A percentile compares a stretch with the other conserved stretches of the same genome.
phyloP scores from a whole-genome alignment of 176 grass and related monocot species.

The Triticum urartu region DNA sequence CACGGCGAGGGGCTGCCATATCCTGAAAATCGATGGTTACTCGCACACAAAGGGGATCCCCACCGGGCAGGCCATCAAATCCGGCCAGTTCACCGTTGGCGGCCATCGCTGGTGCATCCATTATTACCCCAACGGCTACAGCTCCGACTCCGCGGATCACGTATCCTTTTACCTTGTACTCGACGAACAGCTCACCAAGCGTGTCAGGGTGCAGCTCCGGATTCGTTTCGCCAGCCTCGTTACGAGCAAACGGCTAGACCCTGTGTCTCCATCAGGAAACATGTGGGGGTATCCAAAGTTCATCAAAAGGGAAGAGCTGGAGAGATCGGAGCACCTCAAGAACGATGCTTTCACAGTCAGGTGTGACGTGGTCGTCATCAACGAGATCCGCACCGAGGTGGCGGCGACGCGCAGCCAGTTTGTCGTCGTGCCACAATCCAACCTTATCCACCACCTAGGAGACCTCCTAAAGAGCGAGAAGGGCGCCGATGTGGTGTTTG shows the following conservation, averaged over 20 bases:
- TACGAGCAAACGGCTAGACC: background rate
- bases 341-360: background rate
- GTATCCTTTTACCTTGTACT: background rate
- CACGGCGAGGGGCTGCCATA: background rate
- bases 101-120: background rate
- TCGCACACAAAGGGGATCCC: background rate
- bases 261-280: too few species aligned
- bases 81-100: background rate
- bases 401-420: too few species aligned
- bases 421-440: background rate
- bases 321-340: background rate
- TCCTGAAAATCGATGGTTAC: background rate
- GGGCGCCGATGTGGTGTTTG: background rate
- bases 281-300: background rate
- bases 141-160: background rate
- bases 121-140: background rate
- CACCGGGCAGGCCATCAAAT: background rate
- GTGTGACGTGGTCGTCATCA: background rate
- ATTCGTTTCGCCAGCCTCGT: background rate
- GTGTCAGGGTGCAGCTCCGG: background rate
- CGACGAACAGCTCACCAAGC: background rate
- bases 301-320: background rate
- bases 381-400: background rate
- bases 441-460: constrained; percentile 19
- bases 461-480: constrained; percentile 11